Evolutionary conservation across 2,329 filamentous ascomycete species (phyloP), one percentile per base, ranked within the genome.

Genomic region (Dactylellina parvicollis): DNA sequence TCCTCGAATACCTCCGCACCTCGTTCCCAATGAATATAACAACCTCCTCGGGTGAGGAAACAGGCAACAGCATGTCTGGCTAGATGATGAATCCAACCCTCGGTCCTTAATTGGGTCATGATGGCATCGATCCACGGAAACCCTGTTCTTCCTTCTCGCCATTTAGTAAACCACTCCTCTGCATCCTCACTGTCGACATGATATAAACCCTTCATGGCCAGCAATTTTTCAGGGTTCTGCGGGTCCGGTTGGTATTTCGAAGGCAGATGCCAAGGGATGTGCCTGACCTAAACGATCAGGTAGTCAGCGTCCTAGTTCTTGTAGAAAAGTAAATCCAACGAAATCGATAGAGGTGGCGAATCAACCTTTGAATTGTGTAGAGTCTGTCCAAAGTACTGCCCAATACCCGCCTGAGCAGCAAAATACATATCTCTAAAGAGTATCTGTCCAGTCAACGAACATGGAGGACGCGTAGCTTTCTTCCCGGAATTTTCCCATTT

Each of bases 401-500:
- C 90, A 0, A 92, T 81, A 0, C 86, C 84, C 0, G 90, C 89
- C 78, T 93, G 90, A 0, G 90, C 90, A 12, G 86, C 90, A 76
- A 93, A 92, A 80, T 92, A 93, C 90, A 93, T 93, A 78, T 93
- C 90, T 14, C 90, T 85, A 79, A 93, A 93, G 9, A 92, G 82
- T 0, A 93, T 80, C 76, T 93, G 90, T 1, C 90, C 90, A 0
- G 85, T 88, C 14, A 93, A 80, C 73, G 87, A 90, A n/a, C 86
- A 87, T 0, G 90, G 90, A 0, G 89, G 87, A 1, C 81, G 76
- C 0, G 84, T 84, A 1, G 82, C 81, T 24, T 83, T 82, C 5
- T 87, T 89, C 1, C 85, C 86, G 1, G 83, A 83, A 32, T 83
- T 83, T 32, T 85, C 85, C 76, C 86, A 87, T 9, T 82, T 81